Evolutionary conservation across 805 yeast species (phyloP), one percentile per base, ranked within the genome.

Genomic region (Myxozyma mucilagina): DNA sequence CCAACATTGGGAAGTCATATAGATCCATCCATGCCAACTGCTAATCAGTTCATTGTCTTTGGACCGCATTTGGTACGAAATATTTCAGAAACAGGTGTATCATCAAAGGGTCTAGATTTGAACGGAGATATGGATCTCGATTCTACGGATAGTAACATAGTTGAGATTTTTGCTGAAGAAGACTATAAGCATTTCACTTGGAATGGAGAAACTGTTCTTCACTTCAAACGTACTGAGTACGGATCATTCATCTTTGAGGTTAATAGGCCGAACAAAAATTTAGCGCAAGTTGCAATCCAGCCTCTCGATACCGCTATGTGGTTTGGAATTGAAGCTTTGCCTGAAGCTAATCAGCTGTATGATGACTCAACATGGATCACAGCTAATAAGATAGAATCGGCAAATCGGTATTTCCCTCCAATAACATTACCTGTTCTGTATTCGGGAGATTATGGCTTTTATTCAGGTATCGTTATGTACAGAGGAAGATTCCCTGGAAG

Each of bases 21-120:
- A 2, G 58, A 57, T 50, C 64, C 55, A 8, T 29, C 54, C n/a
- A 39, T 53, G 8, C 51, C 58, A 3, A 20, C 52, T n/a, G 41
- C 54, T 11, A 29, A 39, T 16, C 61, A 61, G 35, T n/a, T 61
- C 10, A 58, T 61, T 16, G 44, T 61, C 13, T 29, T 61, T 13
- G 64, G 64, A 16, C 64, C 64, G 24, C 59, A 61, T 29, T 47
- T 61, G 13, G 61, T 61, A 11, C 64, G 64, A 18, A 61, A 61
- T 44, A 57, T 52, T 6, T 47, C 61, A 3, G 48, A 39, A 10
- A 20, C 31, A 24, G 55, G 42, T 5, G 10, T 24, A n/a, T 57
- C 44, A 5, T 35, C 24, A 20, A 31, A n/a, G 5, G 53, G 35
- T 5, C 56, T 61, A 29, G 36, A 24, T 3, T 45, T 61, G 1